Percentiles rank a stretch among this genome's conserved stretches.
Evolutionary conservation across 2,329 filamentous ascomycete genomes (phyloP).

Genomic region (Aspergillus pseudotamarii): DNA sequence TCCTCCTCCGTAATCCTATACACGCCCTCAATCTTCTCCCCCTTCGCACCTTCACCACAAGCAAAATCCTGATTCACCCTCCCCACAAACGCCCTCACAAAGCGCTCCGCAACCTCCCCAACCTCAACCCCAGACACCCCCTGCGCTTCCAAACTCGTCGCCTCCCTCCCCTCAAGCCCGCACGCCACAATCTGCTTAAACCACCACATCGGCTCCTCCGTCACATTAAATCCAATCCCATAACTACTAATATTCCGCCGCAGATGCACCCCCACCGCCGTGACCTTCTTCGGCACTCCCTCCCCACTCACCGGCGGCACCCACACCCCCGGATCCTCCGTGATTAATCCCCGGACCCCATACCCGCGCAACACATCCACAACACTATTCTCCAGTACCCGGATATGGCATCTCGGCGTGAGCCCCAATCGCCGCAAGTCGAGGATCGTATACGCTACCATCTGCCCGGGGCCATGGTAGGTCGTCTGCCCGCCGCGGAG

Average conservation of each 20-base stretch:
- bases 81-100: slow-evolving; percentile 44
- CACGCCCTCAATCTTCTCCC: slow-evolving; percentile 43
- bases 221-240: slow-evolving; percentile 70
- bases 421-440: slow-evolving; percentile 72
- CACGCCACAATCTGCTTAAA: slow-evolving; percentile 80
- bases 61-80: slow-evolving; percentile 40
- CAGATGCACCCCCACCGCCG: slow-evolving; percentile 89
- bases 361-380: slow-evolving; percentile 66
- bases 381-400: slow-evolving; percentile 74
- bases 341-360: slow-evolving; percentile 64
- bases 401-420: slow-evolving; percentile 75
- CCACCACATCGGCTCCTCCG: slow-evolving; percentile 65
- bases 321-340: slow-evolving; percentile 86
- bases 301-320: slow-evolving; percentile 36
- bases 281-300: slow-evolving; percentile 66
- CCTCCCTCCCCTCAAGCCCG: slow-evolving; percentile 76
- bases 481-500: slow-evolving; percentile 89
- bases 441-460: slow-evolving; percentile 90
- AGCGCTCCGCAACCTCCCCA: slow-evolving; percentile 43
- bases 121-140: slow-evolving; percentile 32
- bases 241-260: slow-evolving; percentile 80
- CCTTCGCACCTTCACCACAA: slow-evolving; percentile 29
- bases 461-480: slow-evolving; percentile 91
- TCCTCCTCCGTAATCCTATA: slow-evolving; percentile 42
- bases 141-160: slow-evolving; percentile 72